Evolutionary conservation across 140 eudicot species (phyloP).

Genomic region (Stevia rebaudiana): DNA sequence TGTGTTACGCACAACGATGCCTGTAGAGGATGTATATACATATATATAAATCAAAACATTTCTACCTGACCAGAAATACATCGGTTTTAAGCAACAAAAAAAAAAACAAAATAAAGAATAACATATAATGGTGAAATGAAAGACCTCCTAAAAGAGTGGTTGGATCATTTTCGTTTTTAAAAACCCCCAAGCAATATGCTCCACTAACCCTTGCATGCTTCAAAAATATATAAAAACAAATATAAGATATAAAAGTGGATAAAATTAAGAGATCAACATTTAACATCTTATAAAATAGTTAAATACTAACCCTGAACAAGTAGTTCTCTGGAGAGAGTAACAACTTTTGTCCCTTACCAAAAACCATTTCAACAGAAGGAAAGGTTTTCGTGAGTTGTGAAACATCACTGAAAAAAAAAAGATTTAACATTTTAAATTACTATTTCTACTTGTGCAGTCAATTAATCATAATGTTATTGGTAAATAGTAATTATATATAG

Average conservation of each 20-base stretch:
- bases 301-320: conserved; percentile 66
- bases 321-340: conserved; percentile 89
- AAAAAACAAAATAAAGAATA: not conserved
- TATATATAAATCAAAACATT: conserved; percentile 5
- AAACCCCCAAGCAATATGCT: conserved; percentile 92
- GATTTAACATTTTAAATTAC: conserved; percentile 9
- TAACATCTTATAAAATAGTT: conserved; percentile 6
- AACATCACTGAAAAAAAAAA: conserved; percentile 47
- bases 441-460: not conserved
- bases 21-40: conserved; percentile 21
- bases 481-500: not conserved
- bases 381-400: conserved; percentile 68
- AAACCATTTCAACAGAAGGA: conserved; percentile 89
- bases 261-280: not conserved
- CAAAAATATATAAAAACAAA: not conserved
- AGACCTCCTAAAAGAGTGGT: conserved; percentile 97
- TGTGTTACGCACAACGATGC: conserved; percentile 89
- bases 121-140: not conserved
- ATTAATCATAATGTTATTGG: not conserved
- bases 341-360: conserved; percentile 69
- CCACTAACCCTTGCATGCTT: conserved; percentile 90
- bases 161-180: conserved; percentile 90
- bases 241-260: not conserved
- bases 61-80: not conserved
- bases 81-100: not conserved